Percentiles rank a stretch among this genome's conserved stretches.
phyloP scores from a whole-genome alignment of 164 flowering plant species.

The Stephania cephalantha region DNA sequence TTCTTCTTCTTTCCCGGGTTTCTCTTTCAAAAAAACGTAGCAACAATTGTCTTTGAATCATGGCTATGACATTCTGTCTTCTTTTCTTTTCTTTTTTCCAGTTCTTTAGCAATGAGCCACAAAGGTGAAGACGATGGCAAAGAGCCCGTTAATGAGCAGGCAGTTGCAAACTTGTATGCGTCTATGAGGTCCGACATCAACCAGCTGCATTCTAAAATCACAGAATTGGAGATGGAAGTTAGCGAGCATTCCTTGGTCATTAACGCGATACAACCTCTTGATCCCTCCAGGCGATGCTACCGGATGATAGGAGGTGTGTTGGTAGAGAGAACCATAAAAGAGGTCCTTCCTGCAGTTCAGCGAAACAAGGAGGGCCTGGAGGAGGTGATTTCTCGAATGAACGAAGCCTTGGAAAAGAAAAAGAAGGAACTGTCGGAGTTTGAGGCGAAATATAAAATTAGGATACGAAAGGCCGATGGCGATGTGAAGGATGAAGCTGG shows the following conservation, averaged over 20 bases:
- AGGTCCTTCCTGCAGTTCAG: constrained; percentile 88
- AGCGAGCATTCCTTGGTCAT: constrained; percentile 85
- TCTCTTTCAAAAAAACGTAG: too few species aligned
- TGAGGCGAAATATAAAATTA: constrained; percentile 74
- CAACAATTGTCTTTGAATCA: too few species aligned
- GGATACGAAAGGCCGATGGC: constrained; percentile 53
- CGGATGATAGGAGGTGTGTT: constrained; percentile 95
- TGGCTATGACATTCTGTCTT: too few species aligned
- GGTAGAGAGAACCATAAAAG: constrained; percentile 86
- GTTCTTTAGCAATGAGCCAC: constrained; percentile 39
- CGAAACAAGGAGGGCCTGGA: constrained; percentile 86
- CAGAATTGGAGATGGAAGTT: constrained; percentile 92
- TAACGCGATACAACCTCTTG: constrained; percentile 73
- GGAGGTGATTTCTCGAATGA: constrained; percentile 71
- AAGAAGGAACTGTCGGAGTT: constrained; percentile 69
- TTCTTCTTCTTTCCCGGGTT: too few species aligned
- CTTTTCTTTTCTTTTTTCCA: not conserved
- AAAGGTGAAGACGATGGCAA: constrained; percentile 33
- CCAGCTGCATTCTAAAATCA: constrained; percentile 81
- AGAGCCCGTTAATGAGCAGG: constrained; percentile 79
- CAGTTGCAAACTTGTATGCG: constrained; percentile 62
- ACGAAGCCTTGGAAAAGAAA: constrained; percentile 80
- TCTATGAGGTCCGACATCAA: constrained; percentile 71
- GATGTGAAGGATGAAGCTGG: constrained; percentile 51
- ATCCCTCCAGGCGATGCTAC: constrained; percentile 79